These are phyloP conservation scores for Thuja plicata DNA, from an alignment of 83 land plant species.

Conservation along the genomic window DNA sequence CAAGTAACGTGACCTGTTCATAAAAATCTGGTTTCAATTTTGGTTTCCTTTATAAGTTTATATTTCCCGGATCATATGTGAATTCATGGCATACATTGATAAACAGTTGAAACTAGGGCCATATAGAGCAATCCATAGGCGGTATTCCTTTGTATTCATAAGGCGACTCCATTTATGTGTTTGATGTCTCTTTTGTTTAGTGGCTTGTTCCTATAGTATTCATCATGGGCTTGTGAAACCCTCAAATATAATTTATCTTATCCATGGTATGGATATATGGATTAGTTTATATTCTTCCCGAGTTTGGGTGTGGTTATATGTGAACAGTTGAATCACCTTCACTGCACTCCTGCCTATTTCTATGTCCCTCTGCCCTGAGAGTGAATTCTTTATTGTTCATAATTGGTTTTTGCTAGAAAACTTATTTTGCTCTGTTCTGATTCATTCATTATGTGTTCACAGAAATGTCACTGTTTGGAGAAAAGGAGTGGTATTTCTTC, in stretches of 20 bases:
- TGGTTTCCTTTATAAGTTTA: neutral
- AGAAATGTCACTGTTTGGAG: conserved; percentile 37
- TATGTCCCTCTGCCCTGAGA: neutral
- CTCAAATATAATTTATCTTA: neutral
- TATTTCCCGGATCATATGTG: neutral
- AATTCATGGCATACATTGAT: neutral
- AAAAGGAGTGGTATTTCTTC: conserved; percentile 50
- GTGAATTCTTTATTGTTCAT: neutral
- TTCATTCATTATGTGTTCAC: neutral
- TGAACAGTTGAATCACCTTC: neutral
- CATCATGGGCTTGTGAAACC: neutral
- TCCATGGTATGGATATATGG: neutral
- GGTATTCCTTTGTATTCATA: neutral
- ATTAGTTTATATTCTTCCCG: neutral
- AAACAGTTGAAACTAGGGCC: neutral
- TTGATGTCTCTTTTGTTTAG: neutral
- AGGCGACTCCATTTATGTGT: neutral
- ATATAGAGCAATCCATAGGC: neutral
- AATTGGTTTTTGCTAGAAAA: neutral
- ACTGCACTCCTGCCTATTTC: neutral
- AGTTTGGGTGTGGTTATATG: neutral
- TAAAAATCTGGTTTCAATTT: neutral
- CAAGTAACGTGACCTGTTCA: neutral
- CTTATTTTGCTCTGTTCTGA: neutral
- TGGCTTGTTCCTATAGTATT: neutral